A percentile compares a stretch with the other conserved stretches of the same genome.
These are phyloP conservation scores for Alternaria infectoria DNA, from an alignment of 2,329 filamentous ascomycete genomes.

Conservation along the genomic window DNA sequence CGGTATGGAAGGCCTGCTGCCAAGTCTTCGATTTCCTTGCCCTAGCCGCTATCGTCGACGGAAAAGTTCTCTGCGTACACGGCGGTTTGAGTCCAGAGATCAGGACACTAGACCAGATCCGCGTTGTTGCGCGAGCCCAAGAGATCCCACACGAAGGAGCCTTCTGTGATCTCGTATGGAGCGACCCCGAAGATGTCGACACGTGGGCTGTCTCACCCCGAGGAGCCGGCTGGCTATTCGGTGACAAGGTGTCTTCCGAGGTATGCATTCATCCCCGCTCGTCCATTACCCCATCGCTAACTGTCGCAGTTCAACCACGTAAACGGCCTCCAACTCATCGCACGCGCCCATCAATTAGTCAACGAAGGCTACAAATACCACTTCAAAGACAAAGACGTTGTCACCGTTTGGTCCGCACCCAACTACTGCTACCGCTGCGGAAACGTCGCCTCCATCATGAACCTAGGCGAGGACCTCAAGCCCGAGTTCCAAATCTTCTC, in stretches of 20 bases:
- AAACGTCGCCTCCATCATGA: slow-evolving; percentile 83
- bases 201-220: slow-evolving; percentile 73
- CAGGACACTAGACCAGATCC: slow-evolving; percentile 87
- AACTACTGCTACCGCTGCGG: slow-evolving; percentile 67
- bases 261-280: slow-evolving; percentile 31
- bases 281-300: neutral
- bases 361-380: slow-evolving; percentile 90
- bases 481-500: slow-evolving; percentile 93
- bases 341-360: slow-evolving; percentile 75
- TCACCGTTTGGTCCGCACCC: slow-evolving; percentile 90
- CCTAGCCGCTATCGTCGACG: slow-evolving; percentile 95
- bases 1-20: slow-evolving; percentile 99
- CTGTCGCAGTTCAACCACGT: slow-evolving; percentile 70
- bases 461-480: slow-evolving; percentile 87
- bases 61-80: slow-evolving; percentile 99
- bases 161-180: slow-evolving; percentile 98
- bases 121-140: slow-evolving; percentile 74
- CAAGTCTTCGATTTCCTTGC: slow-evolving; percentile 99
- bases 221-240: slow-evolving; percentile 72
- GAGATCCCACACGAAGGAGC: slow-evolving; percentile 98
- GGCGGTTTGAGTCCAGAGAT: slow-evolving; percentile 98
- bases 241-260: slow-evolving; percentile 75
- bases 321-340: slow-evolving; percentile 74
- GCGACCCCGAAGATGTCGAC: slow-evolving; percentile 74
- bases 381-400: slow-evolving; percentile 93